Base-by-base conservation (phyloP, 768 basidiomycete genomes). In the Chalciporus chontae region DNA sequence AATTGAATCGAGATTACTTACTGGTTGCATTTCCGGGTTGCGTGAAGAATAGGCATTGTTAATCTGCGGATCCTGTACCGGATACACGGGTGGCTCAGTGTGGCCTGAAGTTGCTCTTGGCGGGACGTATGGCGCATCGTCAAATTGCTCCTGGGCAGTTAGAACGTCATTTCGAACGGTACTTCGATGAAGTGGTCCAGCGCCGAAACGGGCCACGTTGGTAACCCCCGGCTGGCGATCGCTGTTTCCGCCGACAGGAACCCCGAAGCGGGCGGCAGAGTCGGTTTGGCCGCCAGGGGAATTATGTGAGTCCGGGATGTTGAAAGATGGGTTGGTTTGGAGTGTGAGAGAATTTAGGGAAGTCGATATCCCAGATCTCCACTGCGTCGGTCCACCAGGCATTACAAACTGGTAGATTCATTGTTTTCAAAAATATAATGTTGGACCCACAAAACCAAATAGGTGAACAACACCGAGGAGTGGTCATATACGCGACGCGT, bases 391-490 rank as follows among this genome's bases (percentile, higher is more conserved):
- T 14, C 58, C 62, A 49, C 63, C 52, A 34, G 53, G n/a, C 63
- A 68, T 68, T 52, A 43, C 26, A 17, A 39, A 63, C 61, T 52
- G 38, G 55, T 49, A 43, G 57, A 56, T 55, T 55, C 52, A 68
- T 62, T 47, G 61, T 66, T 36, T 36, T 47, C 45, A 38, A 39
- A 63, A 66, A 68, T 62, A 59, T 60, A 45, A 29, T 47, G 8
- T 48, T 54, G 67, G 67, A 68, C 67, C 67, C 67, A 68, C 67
- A 68, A 36, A 40, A 39, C 66, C 67, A 68, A 68, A 68, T 56
- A 68, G 18, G 41, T 39, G 50, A 40, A 61, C 64, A 68, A 63
- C 58, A 61, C 52, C 43, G 34, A 40, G 34, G 31, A 54, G 45
- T 36, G 31, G 39, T 26, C 24, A 13, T 27, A 49, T 41, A 52